Percentiles rank a stretch among this genome's conserved stretches.
These are phyloP conservation scores for Pseudogymnoascus sp. DNA, from an alignment of 2,329 filamentous ascomycete species.

Conservation along the genomic window DNA sequence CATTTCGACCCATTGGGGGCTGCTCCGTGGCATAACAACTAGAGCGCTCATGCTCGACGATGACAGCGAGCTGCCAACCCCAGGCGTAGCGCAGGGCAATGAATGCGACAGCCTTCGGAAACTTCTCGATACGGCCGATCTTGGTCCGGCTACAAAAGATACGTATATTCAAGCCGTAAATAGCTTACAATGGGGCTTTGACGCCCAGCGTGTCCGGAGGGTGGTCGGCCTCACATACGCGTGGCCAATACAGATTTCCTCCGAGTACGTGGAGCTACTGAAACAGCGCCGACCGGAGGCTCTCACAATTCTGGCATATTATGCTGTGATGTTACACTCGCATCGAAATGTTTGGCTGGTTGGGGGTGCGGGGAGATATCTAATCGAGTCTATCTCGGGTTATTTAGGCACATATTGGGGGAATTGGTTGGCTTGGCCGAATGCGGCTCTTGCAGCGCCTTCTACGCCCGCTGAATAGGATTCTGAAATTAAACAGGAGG, in stretches of 20 bases:
- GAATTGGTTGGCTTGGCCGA: constrained; percentile 11
- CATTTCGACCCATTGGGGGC: constrained; percentile 14
- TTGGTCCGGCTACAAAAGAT: constrained; percentile 4
- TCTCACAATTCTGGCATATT: constrained; percentile 30
- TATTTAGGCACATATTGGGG: constrained; percentile 18
- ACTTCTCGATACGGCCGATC: constrained; percentile 9
- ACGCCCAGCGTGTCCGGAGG: neutral
- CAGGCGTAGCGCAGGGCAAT: neutral
- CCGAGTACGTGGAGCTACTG: constrained; percentile 27
- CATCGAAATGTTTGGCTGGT: constrained; percentile 20
- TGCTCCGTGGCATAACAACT: constrained; percentile 20
- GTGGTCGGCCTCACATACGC: constrained; percentile 20
- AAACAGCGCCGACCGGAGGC: constrained; percentile 26
- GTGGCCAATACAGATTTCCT: constrained; percentile 30
- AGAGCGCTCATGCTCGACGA: constrained; percentile 17
- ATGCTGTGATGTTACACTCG: constrained; percentile 28
- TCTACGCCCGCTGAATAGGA: neutral
- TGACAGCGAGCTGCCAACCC: neutral
- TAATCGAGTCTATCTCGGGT: constrained; percentile 18
- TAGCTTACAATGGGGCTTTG: constrained; percentile 16
- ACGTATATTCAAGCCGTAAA: constrained; percentile 11
- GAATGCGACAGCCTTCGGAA: constrained; percentile 11
- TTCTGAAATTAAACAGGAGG: neutral
- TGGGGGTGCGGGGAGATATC: constrained; percentile 18
- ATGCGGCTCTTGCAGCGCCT: neutral